A percentile compares a stretch with the other conserved stretches of the same genome.
phyloP scores from a whole-genome alignment of 129 eudicot genomes.

The Flaveria brownii region DNA sequence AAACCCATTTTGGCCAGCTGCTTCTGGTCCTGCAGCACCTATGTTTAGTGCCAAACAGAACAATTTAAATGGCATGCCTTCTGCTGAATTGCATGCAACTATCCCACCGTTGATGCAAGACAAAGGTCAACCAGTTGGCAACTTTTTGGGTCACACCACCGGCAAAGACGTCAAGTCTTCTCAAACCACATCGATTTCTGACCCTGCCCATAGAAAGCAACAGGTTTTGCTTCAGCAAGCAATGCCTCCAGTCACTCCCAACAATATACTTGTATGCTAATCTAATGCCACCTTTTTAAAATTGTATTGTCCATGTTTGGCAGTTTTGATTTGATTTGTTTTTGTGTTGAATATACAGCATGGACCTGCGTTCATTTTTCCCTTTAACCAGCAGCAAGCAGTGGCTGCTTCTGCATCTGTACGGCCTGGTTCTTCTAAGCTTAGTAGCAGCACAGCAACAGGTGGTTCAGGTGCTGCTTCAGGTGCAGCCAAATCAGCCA shows the following conservation, averaged over 20 bases:
- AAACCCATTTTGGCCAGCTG: constrained; percentile 79
- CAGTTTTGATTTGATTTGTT: background rate
- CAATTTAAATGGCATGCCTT: background rate
- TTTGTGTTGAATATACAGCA: constrained; percentile 38
- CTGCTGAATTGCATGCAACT: constrained; percentile 56
- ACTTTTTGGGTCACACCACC: constrained; percentile 44
- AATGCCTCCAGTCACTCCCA: constrained; percentile 73
- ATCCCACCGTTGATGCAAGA: constrained; percentile 52
- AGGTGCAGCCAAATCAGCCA: constrained; percentile 38
- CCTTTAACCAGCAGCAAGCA: constrained; percentile 87
- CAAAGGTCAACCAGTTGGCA: constrained; percentile 49
- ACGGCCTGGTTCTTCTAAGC: constrained; percentile 54
- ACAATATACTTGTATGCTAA: constrained; percentile 63
- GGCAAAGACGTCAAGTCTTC: constrained; percentile 59
- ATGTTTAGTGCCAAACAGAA: constrained; percentile 64
- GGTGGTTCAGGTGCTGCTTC: constrained; percentile 44
- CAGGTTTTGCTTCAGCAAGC: constrained; percentile 75
- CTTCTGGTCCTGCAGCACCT: constrained; percentile 67
- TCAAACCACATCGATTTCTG: constrained; percentile 44
- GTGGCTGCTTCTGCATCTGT: constrained; percentile 68
- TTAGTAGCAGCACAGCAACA: constrained; percentile 34
- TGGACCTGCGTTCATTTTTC: constrained; percentile 87
- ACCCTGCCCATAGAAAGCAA: constrained; percentile 67
- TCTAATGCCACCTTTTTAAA: background rate
- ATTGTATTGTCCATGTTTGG: background rate